Conservation (phyloP, 192 early-diverging fungal species). For the Coemansia sp. region DNA sequence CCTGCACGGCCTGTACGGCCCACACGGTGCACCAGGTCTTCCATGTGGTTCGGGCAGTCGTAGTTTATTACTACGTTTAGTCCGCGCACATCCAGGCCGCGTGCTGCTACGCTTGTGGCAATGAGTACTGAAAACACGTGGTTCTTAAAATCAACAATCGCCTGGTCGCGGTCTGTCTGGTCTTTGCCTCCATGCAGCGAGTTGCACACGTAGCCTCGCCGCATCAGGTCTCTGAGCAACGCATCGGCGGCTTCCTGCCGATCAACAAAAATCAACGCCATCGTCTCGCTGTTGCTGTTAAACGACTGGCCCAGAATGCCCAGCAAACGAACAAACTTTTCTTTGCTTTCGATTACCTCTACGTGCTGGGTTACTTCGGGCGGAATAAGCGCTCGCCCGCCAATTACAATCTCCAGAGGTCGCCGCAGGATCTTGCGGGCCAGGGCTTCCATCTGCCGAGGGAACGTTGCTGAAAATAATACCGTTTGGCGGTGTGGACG, state of each 20-base stretch:
- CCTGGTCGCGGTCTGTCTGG: slow-evolving; percentile 86
- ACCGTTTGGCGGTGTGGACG: slow-evolving; percentile 85
- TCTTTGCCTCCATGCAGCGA: slow-evolving; percentile 96
- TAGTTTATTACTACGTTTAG: slow-evolving; percentile 93
- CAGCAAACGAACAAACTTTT: slow-evolving; percentile 83
- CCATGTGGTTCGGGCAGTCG: slow-evolving; percentile 97
- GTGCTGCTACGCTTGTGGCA: slow-evolving; percentile 94
- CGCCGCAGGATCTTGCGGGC: slow-evolving; percentile 87
- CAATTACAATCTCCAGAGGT: slow-evolving; percentile 94
- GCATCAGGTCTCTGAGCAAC: slow-evolving; percentile 78
- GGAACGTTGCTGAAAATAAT: slow-evolving; percentile 94
- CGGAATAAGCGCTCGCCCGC: slow-evolving; percentile 86
- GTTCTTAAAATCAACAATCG: slow-evolving; percentile 91
- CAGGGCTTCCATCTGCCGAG: slow-evolving; percentile 92
- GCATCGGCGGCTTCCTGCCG: slow-evolving; percentile 94
- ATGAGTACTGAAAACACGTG: slow-evolving; percentile 87
- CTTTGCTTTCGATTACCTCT: slow-evolving; percentile 74
- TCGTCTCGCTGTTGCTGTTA: slow-evolving; percentile 66
- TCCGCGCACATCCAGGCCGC: slow-evolving; percentile 93
- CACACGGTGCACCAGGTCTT: slow-evolving; percentile 98
- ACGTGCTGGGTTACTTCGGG: slow-evolving; percentile 88
- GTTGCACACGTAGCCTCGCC: slow-evolving; percentile 82
- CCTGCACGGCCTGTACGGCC: slow-evolving; percentile 97
- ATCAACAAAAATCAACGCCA: slow-evolving; percentile 91
- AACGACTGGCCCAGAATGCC: slow-evolving; percentile 85